Evolutionary conservation across 1,284 basidiomycete species (phyloP), one percentile per base, ranked within the genome.

Genomic region (Naganishia albida): DNA sequence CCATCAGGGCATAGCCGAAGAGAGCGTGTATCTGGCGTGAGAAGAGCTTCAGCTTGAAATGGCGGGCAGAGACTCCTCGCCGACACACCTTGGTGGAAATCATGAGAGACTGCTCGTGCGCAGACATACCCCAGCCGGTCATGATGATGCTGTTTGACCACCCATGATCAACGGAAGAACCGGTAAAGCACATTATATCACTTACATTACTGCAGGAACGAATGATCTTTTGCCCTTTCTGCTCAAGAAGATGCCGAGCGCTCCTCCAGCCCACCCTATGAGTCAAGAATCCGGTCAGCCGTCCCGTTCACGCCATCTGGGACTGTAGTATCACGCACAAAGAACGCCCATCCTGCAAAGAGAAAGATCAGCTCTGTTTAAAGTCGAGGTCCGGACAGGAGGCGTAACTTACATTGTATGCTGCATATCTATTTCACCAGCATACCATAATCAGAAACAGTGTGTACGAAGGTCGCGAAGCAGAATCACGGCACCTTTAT

Each of bases 51-150:
- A 60, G 28, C 1, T 48, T n/a, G n/a, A n/a, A n/a, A n/a, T n/a
- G n/a, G n/a, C n/a, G n/a, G n/a, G n/a, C n/a, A n/a, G n/a, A n/a
- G 43, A 28, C 42, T 2, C 39, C 18, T 39, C 10, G 28, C 28
- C n/a, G 25, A 67, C 70, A 69, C 30, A 89, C 89, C 81, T 87
- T 88, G 2, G 90, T 90, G 0, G 90, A 91, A 53, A 94, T 82
- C 85, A 87, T 88, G 60, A 93, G 81, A 10, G 85, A 86, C 80
- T 97, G 94, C 1, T 85, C 85, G 71, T 97, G 94, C 46, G 90
- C 87, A 3, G 90, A 89, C 91, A 97, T 95, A 0, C 89, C 93
- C 89, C 91, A 97, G 2, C 94, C 94, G 0, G 93, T 95, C 67
- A 95, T 81, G 64, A 91, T 86, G 69, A 94, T 87, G 66, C 89